Percentiles rank a stretch among this genome's conserved stretches.
Conservation (phyloP, 1,284 basidiomycete genomes). For the Heterobasidion annosum region DNA sequence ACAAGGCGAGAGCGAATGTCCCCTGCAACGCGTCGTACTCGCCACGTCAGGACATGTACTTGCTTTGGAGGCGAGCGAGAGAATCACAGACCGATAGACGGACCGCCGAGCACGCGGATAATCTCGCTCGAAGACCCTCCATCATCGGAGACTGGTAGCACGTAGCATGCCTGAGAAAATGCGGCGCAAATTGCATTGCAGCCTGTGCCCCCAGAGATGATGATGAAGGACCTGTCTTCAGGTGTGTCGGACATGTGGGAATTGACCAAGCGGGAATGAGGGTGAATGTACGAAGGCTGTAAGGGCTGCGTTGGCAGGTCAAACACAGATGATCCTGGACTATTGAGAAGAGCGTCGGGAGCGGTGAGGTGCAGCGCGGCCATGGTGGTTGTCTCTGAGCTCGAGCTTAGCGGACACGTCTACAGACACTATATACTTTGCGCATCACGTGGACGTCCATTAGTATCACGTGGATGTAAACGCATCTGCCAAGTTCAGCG, state of each 20-base stretch:
- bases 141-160: slow-evolving; percentile 80
- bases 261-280: not conserved
- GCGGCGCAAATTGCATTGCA: slow-evolving; percentile 75
- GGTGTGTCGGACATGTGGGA: not conserved
- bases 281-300: slow-evolving; percentile 1
- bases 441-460: too few species aligned
- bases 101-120: slow-evolving; percentile 75
- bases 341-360: slow-evolving; percentile 18
- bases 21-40: slow-evolving; percentile 28
- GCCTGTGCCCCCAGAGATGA: slow-evolving; percentile 78
- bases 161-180: slow-evolving; percentile 63
- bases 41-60: not conserved
- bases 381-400: not conserved
- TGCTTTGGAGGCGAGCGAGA: slow-evolving; percentile 1
- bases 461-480: too few species aligned
- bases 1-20: slow-evolving; percentile 79
- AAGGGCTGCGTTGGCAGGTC: slow-evolving; percentile 48
- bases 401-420: too few species aligned
- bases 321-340: slow-evolving; percentile 63
- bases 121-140: slow-evolving; percentile 83
- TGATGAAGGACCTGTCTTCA: slow-evolving; percentile 34
- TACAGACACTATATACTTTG: too few species aligned
- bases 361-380: not conserved
- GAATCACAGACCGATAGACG: slow-evolving; percentile 55
- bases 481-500: too few species aligned